Percentiles rank a stretch among this genome's conserved stretches.
These are phyloP conservation scores for Neopestalotiopsis clavispora DNA, from an alignment of 2,329 filamentous ascomycete species.

Conservation along the genomic window DNA sequence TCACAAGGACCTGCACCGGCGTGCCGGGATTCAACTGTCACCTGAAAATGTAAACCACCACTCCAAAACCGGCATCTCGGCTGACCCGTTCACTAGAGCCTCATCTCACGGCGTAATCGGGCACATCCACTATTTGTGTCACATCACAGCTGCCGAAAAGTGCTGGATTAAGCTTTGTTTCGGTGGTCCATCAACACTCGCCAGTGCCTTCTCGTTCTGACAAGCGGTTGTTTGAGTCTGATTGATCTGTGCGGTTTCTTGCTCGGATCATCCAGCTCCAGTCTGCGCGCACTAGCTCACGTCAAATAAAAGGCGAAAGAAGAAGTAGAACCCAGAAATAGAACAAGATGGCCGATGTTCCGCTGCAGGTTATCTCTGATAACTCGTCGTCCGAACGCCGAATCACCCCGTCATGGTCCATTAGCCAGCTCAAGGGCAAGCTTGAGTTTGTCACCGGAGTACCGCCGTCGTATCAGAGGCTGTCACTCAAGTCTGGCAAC, in stretches of 20 bases:
- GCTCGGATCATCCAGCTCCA: not conserved
- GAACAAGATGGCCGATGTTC: conserved; percentile 69
- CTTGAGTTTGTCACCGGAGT: conserved; percentile 94
- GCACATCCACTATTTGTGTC: conserved; percentile 8
- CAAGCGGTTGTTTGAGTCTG: not conserved
- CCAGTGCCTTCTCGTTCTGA: not conserved
- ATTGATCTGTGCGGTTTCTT: not conserved
- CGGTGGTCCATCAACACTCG: not conserved
- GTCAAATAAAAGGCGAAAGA: not conserved
- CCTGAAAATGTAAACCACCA: not conserved
- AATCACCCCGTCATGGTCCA: conserved; percentile 89
- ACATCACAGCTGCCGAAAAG: not conserved
- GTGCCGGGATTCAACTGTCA: not conserved
- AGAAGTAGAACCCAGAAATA: not conserved
- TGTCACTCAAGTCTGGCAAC: conserved; percentile 70
- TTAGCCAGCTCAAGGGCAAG: conserved; percentile 81
- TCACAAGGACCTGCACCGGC: not conserved
- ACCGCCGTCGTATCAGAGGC: conserved; percentile 77
- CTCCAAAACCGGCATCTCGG: conserved; percentile 4
- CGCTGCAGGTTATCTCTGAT: conserved; percentile 76
- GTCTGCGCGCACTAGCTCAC: not conserved
- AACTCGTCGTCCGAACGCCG: conserved; percentile 85
- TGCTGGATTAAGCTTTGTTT: conserved; percentile 1
- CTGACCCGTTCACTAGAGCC: not conserved
- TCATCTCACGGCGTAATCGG: not conserved